A percentile compares a stretch with the other conserved stretches of the same genome.
Evolutionary conservation across 495 filamentous ascomycete genomes (phyloP).

Genomic region (Copromyces sp.): DNA sequence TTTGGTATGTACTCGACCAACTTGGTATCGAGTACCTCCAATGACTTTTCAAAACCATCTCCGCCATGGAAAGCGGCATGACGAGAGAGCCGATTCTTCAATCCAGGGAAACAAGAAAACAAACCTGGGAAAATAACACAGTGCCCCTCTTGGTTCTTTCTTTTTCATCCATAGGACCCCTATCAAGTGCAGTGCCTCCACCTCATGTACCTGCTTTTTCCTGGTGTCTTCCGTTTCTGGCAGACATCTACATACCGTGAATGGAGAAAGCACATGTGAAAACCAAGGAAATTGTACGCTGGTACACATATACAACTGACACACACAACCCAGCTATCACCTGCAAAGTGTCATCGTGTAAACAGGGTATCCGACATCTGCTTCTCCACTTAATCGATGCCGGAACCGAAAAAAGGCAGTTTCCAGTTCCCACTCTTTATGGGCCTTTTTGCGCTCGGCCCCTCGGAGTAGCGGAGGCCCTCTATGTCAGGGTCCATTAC

Average conservation of each 20-base stretch:
- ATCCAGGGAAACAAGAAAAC: not conserved
- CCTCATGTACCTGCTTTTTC: not conserved
- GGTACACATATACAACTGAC: not conserved
- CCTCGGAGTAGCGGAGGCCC: not conserved
- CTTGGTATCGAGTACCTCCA: not conserved
- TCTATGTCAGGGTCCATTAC: not conserved
- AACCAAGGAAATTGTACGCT: not conserved
- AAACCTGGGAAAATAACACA: not conserved
- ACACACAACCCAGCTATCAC: not conserved
- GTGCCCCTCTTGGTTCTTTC: not conserved
- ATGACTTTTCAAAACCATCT: not conserved
- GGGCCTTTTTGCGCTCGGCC: not conserved
- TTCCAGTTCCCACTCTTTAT: not conserved
- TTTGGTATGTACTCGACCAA: not conserved
- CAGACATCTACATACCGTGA: not conserved
- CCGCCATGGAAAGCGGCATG: not conserved
- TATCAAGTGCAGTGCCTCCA: not conserved
- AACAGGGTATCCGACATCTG: not conserved
- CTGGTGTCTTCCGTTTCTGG: not conserved
- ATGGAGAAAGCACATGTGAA: not conserved
- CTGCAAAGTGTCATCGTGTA: not conserved
- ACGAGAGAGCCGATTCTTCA: not conserved
- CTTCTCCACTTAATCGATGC: not conserved
- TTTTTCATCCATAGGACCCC: not conserved
- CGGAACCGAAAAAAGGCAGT: not conserved